These are phyloP conservation scores for Histomonas meleagridis DNA, from an alignment of 208 protist genomes.

Conservation along the genomic window DNA sequence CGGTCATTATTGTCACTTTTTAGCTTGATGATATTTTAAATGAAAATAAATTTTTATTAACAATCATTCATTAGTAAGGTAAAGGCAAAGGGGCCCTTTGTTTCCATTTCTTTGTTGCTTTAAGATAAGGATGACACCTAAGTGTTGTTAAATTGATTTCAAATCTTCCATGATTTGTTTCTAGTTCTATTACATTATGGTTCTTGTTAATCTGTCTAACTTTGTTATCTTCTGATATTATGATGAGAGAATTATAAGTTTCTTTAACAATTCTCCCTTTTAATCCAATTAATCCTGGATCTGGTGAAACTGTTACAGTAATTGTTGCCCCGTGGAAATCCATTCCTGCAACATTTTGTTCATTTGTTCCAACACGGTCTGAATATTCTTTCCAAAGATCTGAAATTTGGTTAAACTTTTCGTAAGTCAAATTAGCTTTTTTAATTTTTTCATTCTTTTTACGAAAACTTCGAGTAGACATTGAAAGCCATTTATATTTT, in stretches of 20 bases:
- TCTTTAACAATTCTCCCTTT: not conserved
- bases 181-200: not conserved
- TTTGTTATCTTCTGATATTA: conserved; percentile 13
- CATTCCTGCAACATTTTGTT: conserved; percentile 6
- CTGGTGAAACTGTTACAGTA: not conserved
- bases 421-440: not conserved
- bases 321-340: conserved; percentile 25
- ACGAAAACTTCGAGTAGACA: not conserved
- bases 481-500: not conserved
- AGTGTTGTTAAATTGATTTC: conserved; percentile 13
- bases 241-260: not conserved
- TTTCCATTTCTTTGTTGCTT: not conserved
- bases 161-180: not conserved
- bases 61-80: no score
- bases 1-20: no score
- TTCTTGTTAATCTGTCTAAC: conserved; percentile 6
- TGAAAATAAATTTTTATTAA: no score
- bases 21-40: no score
- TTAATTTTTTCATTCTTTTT: not conserved
- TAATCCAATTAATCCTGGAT: not conserved
- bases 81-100: not conserved
- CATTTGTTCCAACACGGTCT: not conserved
- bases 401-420: not conserved
- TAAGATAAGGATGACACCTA: not conserved
- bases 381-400: not conserved